Evolutionary conservation across 73 alveolate species (phyloP), one percentile per base, ranked within the genome.

Genomic region (Paraurostyla sp.): DNA sequence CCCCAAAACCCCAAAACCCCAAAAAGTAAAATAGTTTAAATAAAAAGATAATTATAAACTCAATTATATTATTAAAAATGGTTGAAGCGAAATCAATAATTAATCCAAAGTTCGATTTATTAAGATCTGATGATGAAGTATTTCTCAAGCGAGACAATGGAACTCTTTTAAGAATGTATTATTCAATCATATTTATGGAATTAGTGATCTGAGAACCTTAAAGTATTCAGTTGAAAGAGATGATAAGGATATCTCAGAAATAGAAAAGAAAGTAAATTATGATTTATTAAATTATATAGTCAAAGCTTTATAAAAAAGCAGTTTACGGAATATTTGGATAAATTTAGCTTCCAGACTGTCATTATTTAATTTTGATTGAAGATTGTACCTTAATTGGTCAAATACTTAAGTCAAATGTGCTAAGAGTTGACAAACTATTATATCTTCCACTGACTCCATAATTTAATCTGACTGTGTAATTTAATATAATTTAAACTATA

Each of bases 371-470:
- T 0, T 7, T 73, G 48, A 73, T 73, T 13, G 59, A 73, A 23
- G 71, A 73, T 22, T 41, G 65, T 29, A 42, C 91, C 16, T 73
- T 89, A 58, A 89, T 75, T 15, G 95, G 97, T 27, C 80, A 83
- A 81, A 71, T 89, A 2, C 52, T 83, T 3, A 49, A 89, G 2
- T 86, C 94, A 13, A 60, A 84, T 50, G 87, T 93, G 15, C 83
- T 56, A 62, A 82, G 82, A 76, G 90, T 93, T 7, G 84, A 93
- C 29, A 93, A 89, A 63, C 90, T 93, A 62, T 56, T 93, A 57
- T 93, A 80, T 58, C 54, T 93, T 1, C 97, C 97, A 83, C 87
- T 73, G 0, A 84, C 73, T 75, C 69, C 73, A 71, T 85, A 36
- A 62, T 46, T 35, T 60, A 32, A 36, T 68, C 58, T 13, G 63